Evolutionary conservation across 306 rosid genomes (phyloP).

Genomic region (Alnus rubra): DNA sequence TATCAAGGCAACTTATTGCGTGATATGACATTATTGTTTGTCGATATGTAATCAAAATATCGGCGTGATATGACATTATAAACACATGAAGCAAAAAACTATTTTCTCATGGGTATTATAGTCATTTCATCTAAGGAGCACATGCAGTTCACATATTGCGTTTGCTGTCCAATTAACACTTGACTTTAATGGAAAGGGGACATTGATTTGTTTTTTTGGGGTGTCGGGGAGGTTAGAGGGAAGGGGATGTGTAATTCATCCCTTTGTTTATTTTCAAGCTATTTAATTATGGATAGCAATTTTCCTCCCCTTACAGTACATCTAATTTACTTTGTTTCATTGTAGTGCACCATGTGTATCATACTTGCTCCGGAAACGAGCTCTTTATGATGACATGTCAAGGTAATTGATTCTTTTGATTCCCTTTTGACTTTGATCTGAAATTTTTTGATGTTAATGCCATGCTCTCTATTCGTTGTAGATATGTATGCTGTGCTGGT

Average conservation of each 20-base stretch:
- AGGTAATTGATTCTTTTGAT: conserved; percentile 49
- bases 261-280: background rate
- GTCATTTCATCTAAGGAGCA: no score
- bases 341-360: conserved; percentile 82
- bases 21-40: no score
- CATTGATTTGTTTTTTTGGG: no score
- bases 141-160: no score
- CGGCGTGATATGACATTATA: no score
- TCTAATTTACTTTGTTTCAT: conserved; percentile 20
- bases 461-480: conserved; percentile 33
- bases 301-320: background rate
- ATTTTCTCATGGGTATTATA: no score
- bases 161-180: no score
- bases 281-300: background rate
- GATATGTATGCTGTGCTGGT: conserved; percentile 92
- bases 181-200: no score
- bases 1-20: no score
- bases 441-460: conserved; percentile 10
- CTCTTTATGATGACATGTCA: conserved; percentile 84
- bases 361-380: conserved; percentile 85
- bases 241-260: background rate
- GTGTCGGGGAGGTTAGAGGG: no score
- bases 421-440: conserved; percentile 1
- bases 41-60: no score
- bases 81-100: no score